These are phyloP conservation scores for Fusarium dlaminii DNA, from an alignment of 2,329 filamentous ascomycete species.

Conservation along the genomic window DNA sequence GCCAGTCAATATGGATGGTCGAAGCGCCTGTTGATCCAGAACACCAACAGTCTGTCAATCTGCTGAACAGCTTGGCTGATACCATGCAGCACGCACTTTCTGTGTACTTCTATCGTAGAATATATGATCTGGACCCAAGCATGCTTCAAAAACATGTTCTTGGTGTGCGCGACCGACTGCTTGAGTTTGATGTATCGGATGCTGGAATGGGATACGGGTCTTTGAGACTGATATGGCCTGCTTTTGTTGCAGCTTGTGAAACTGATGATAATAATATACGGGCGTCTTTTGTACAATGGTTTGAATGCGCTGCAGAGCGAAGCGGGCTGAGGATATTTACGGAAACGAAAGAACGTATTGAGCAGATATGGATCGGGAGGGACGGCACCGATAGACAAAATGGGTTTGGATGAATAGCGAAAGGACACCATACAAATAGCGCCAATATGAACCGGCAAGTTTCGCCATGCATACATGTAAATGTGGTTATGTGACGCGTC, in stretches of 20 bases:
- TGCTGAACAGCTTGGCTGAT: slow-evolving; percentile 14
- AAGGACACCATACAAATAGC: not conserved
- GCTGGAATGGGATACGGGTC: slow-evolving; percentile 23
- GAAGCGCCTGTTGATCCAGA: slow-evolving; percentile 4
- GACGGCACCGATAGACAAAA: not conserved
- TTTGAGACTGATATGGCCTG: slow-evolving; percentile 29
- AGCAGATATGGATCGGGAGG: slow-evolving; percentile 12
- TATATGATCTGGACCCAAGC: slow-evolving; percentile 15
- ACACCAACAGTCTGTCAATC: slow-evolving; percentile 3
- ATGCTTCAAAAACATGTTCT: slow-evolving; percentile 26
- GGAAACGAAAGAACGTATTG: slow-evolving; percentile 13
- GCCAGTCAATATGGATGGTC: slow-evolving; percentile 3
- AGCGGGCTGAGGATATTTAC: slow-evolving; percentile 24
- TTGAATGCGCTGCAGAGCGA: not conserved
- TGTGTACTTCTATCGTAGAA: slow-evolving; percentile 26
- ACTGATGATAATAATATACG: not conserved
- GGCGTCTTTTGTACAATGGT: slow-evolving; percentile 10
- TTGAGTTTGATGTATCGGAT: slow-evolving; percentile 20
- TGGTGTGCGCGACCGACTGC: slow-evolving; percentile 17
- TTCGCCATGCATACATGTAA: not conserved
- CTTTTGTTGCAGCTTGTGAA: slow-evolving; percentile 24
- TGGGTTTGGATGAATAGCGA: not conserved
- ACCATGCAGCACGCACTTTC: slow-evolving; percentile 29
- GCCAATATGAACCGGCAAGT: not conserved
- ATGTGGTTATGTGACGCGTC: not conserved